phyloP scores from a whole-genome alignment of 139 green algal genomes.

The Chlorella ohadii region DNA sequence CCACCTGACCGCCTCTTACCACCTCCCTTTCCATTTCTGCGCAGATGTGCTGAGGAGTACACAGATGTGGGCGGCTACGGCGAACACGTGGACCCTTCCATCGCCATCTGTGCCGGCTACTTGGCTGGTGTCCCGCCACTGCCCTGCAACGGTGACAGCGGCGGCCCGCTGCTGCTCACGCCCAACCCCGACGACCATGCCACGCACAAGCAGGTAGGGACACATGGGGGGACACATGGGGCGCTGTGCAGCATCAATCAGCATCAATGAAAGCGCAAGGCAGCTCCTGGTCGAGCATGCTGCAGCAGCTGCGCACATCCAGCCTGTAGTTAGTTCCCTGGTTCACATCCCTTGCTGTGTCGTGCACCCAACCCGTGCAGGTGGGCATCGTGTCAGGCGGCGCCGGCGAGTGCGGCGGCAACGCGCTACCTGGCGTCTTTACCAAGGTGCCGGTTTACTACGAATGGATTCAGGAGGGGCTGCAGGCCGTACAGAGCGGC shows the following conservation, averaged over 20 bases:
- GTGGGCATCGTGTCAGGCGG: conserved; percentile 20
- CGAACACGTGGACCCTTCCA: no score
- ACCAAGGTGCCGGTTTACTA: neutral
- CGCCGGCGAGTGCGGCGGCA: conserved; percentile 8
- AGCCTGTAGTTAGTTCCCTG: no score
- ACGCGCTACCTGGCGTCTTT: conserved; percentile 6
- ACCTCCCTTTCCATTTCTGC: neutral
- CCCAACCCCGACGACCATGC: neutral
- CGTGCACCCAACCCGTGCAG: no score
- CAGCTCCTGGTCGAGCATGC: no score
- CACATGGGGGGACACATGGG: no score
- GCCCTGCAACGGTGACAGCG: conserved; percentile 8
- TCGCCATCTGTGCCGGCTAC: conserved; percentile 11
- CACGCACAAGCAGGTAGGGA: conserved; percentile 3
- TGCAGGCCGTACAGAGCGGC: neutral
- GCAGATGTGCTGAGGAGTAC: neutral
- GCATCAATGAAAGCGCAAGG: no score
- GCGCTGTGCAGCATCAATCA: no score
- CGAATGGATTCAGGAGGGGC: neutral
- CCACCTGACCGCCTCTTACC: neutral
- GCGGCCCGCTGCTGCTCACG: conserved; percentile 15
- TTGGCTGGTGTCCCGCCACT: neutral
- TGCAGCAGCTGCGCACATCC: no score
- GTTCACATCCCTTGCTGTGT: no score
- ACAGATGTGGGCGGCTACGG: neutral